These are phyloP conservation scores for Athelia sp. DNA, from an alignment of 1,284 basidiomycete species.

Conservation along the genomic window DNA sequence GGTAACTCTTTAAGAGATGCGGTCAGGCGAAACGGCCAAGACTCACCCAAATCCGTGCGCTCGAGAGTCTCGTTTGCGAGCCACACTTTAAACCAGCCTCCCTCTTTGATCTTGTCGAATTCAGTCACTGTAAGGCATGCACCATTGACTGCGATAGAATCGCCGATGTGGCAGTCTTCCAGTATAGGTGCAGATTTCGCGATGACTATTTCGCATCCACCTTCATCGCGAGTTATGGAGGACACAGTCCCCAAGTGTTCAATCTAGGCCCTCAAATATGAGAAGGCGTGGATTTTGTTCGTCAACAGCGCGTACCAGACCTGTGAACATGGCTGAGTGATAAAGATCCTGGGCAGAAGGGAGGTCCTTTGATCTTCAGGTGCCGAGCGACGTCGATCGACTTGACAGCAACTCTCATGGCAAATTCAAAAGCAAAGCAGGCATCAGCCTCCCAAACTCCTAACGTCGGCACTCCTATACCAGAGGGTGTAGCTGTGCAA, in stretches of 20 bases:
- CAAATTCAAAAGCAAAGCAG: slow-evolving; percentile 1
- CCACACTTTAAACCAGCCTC: slow-evolving; percentile 89
- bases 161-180: slow-evolving; percentile 89
- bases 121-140: slow-evolving; percentile 88
- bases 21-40: not conserved
- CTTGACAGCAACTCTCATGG: not conserved
- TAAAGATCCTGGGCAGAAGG: not conserved
- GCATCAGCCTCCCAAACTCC: too few species aligned
- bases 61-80: slow-evolving; percentile 93
- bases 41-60: slow-evolving; percentile 85
- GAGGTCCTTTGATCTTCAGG: not conserved
- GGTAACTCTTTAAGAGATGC: slow-evolving; percentile 2
- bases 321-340: slow-evolving; percentile 56
- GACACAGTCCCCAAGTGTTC: slow-evolving; percentile 78
- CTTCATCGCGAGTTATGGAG: slow-evolving; percentile 54
- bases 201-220: slow-evolving; percentile 86
- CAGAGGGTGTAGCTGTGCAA: not conserved
- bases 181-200: slow-evolving; percentile 72
- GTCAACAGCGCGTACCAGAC: slow-evolving; percentile 45
- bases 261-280: slow-evolving; percentile 39
- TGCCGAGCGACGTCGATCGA: not conserved
- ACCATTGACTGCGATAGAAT: slow-evolving; percentile 85
- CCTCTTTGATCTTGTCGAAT: slow-evolving; percentile 54
- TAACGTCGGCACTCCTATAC: too few species aligned
- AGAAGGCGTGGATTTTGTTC: not conserved